Evolutionary conservation across 192 early-diverging fungal species (phyloP), one percentile per base, ranked within the genome.

Genomic region (Coemansia sp.): DNA sequence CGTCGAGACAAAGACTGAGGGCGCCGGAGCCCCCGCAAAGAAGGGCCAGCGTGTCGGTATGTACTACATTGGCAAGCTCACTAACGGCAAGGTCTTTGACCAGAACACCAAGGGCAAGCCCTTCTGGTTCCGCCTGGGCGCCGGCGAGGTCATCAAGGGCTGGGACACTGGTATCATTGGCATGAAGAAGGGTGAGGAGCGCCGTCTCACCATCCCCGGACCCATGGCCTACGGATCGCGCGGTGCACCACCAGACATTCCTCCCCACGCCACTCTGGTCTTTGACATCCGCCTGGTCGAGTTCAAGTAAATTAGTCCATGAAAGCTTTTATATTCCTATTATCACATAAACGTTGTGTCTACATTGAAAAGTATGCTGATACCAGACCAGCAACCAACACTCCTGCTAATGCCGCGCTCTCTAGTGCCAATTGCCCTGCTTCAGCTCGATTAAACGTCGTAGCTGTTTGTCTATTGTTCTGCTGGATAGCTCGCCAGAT

Each of bases 21-120:
- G 92, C 53, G 65, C 61, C 4, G 92, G 92, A 11, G 62, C 83
- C 3, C 74, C 65, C 9, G 91, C 87, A 73, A 91, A 89, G 81
- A 84, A 83, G 68, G 90, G 90, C 40, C 82, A 86, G 44, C 78
- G 74, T 61, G 69, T 84, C 37, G 86, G 87, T 60, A 92, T 97
- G 83, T 91, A 95, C 77, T 98, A 98, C 87, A 93, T 98, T 75
- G 97, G 97, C 64, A 91, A 89, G 75, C 85, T 98, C 52, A 75
- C 75, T 38, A 95, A 86, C 84, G 97, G 97, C 71, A 98, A 94
- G 80, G 92, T 95, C 24, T 98, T 98, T 85, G 97, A 98, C 89
- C 86, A 89, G 83, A 97, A 97, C 87, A 92, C 88, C 47, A 88
- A 87, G 68, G 95, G 95, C 60, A 87, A 90, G 67, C 93, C 94